phyloP scores from a whole-genome alignment of 139 green algal species.

The Chlamydomonas incerta region DNA sequence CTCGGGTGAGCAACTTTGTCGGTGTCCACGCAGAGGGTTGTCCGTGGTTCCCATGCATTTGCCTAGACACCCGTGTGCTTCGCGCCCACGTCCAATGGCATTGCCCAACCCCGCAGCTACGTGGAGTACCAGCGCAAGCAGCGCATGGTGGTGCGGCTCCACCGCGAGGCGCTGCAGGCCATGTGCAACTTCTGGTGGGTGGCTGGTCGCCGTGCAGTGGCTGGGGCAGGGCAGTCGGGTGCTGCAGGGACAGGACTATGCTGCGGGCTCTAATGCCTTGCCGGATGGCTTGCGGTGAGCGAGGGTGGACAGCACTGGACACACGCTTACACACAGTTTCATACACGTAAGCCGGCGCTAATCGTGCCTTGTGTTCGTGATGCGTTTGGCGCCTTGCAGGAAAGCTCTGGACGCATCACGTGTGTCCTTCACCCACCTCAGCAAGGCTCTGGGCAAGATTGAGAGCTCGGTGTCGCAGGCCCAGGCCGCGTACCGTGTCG shows the following conservation, averaged over 20 bases:
- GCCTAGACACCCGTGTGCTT: too few species aligned
- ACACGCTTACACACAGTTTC: too few species aligned
- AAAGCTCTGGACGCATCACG: neutral
- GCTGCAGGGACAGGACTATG: too few species aligned
- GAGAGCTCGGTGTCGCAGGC: slow-evolving; percentile 33
- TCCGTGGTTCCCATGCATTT: too few species aligned
- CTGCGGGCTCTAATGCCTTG: too few species aligned
- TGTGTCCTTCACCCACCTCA: slow-evolving; percentile 33
- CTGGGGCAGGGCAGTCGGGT: neutral
- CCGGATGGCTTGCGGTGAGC: too few species aligned
- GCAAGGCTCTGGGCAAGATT: slow-evolving; percentile 33
- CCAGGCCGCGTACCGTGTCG: slow-evolving; percentile 24
- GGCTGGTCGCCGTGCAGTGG: neutral
- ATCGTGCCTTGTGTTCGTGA: too few species aligned
- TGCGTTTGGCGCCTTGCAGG: too few species aligned
- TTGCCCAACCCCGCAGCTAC: neutral
- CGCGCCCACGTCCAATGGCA: too few species aligned
- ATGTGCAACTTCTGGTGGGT: slow-evolving; percentile 38
- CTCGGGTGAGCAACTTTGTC: slow-evolving; percentile 23
- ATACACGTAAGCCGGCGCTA: too few species aligned
- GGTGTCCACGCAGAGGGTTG: too few species aligned
- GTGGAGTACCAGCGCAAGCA: slow-evolving; percentile 46
- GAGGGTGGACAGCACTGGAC: too few species aligned
- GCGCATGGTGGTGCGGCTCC: slow-evolving; percentile 25
- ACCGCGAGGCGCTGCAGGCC: slow-evolving; percentile 37